Base-by-base conservation (phyloP, 2,329 filamentous ascomycete genomes). In the Colletotrichum sublineola region DNA sequence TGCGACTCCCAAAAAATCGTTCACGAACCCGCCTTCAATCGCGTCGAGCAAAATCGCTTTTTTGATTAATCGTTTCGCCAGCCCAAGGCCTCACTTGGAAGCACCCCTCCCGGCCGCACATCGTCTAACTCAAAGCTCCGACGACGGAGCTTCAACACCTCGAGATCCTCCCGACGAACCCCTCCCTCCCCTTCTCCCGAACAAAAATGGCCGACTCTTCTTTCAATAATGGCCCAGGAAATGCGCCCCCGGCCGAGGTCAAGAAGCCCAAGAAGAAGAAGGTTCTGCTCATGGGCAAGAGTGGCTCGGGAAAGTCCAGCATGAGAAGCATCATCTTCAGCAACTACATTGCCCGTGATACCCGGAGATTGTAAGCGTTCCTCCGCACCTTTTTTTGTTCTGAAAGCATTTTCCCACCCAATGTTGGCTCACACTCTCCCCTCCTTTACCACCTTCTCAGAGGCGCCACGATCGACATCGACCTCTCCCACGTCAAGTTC, bases 261-360 rank as follows among this genome's bases (percentile, higher is more conserved):
- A 90, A 89, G 83, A 92, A 92, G 77, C 89, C 89, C 78, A 94
- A 94, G 86, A 95, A 95, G 88, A 94, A 94, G 85, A 95, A 95
- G 88, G 93, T 95, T 63, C 86, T 95, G 62, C 86, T 95, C 74
- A 95, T 95, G 96, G 96, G 96, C 77, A 98, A 98, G 86, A 97
- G 94, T 74, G 96, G 96, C 67, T 97, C 96, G 0, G 96, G 96
- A 67, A 99, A 99, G 84, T 98, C 95, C 53, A 98, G 95, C 68
- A 99, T 99, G 96, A 90, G 96, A 75, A 96, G 93, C 79, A 98
- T 99, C 80, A 98, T 99, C 81, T 99, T 99, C 84, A 97, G 94
- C 86, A 98, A 98, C 83, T 98, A 98, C 81, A 95, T 98, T 75
- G 96, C 96, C 68, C 95, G 97, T 80, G 96, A 99, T 82, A 97